Percentiles rank a stretch among this genome's conserved stretches.
Evolutionary conservation across 257 asterid species (phyloP).

Genomic region (Primulina tabacum): DNA sequence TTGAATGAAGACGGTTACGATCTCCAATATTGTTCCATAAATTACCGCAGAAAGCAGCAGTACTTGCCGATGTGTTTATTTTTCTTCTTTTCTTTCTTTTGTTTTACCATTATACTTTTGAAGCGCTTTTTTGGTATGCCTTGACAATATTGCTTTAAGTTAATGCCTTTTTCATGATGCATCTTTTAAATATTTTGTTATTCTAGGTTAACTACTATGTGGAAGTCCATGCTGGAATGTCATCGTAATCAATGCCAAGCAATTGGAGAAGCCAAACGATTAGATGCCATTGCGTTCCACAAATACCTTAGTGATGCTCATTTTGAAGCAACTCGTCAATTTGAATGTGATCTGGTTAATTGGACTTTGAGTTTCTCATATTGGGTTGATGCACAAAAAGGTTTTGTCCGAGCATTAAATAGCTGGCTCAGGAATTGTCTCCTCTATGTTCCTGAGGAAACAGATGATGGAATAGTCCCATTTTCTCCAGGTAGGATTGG

Average conservation of each 20-base stretch:
- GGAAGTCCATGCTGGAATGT: conserved; percentile 93
- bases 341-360: conserved; percentile 68
- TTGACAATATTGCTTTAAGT: not conserved
- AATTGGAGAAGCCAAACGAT: conserved; percentile 68
- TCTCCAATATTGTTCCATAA: not conserved
- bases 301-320: conserved; percentile 71
- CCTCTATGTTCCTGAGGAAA: conserved; percentile 87
- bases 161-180: conserved; percentile 5
- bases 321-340: conserved; percentile 78
- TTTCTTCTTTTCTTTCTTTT: too few relatives aligned
- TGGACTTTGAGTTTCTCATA: conserved; percentile 80
- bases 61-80: too few relatives aligned
- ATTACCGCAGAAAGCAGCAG: not conserved
- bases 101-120: not conserved
- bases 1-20: too few relatives aligned
- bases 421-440: conserved; percentile 94
- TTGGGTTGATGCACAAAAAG: conserved; percentile 81
- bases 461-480: conserved; percentile 79
- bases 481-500: conserved; percentile 94
- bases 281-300: conserved; percentile 67
- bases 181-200: conserved; percentile 3
- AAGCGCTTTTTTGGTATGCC: not conserved
- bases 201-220: conserved; percentile 73
- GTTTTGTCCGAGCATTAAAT: conserved; percentile 65
- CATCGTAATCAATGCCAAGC: conserved; percentile 85